A percentile compares a stretch with the other conserved stretches of the same genome.
These are phyloP conservation scores for Poa annua DNA, from an alignment of 176 grass and related monocot genomes.

Conservation along the genomic window DNA sequence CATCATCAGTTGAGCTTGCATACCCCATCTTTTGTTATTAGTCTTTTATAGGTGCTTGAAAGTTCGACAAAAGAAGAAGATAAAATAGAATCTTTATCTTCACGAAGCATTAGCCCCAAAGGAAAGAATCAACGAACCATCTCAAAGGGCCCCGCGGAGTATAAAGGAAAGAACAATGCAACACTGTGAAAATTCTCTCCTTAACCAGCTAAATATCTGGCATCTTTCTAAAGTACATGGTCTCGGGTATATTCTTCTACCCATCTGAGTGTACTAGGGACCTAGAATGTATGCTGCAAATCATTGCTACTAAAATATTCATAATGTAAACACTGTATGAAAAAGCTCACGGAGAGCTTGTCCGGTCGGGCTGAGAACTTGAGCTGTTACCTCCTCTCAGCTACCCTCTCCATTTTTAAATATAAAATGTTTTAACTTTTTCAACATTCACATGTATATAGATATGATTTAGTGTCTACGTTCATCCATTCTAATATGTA, in stretches of 20 bases:
- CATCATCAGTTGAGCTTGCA: constrained; percentile 34
- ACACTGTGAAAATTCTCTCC: constrained; percentile 20
- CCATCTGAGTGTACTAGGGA: not conserved
- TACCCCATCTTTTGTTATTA: not conserved
- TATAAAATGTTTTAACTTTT: too few relatives aligned
- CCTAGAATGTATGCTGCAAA: not conserved
- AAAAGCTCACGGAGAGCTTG: not conserved
- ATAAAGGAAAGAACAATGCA: constrained; percentile 42
- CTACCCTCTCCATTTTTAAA: too few relatives aligned
- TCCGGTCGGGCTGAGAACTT: not conserved
- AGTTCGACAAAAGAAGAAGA: not conserved
- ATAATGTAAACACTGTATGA: not conserved
- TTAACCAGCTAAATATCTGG: not conserved
- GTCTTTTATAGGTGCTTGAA: constrained; percentile 29
- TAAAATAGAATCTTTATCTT: constrained; percentile 48
- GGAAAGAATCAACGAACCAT: constrained; percentile 61
- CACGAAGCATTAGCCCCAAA: constrained; percentile 57
- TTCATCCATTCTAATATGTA: too few relatives aligned
- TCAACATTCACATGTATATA: too few relatives aligned
- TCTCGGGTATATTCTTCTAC: not conserved
- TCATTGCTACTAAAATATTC: not conserved
- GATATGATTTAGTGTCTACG: too few relatives aligned
- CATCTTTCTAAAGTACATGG: not conserved
- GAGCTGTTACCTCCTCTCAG: too few relatives aligned
- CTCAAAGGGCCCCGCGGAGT: constrained; percentile 14